Evolutionary conservation across 768 basidiomycete genomes (phyloP).

Genomic region (Epithele typhae): DNA sequence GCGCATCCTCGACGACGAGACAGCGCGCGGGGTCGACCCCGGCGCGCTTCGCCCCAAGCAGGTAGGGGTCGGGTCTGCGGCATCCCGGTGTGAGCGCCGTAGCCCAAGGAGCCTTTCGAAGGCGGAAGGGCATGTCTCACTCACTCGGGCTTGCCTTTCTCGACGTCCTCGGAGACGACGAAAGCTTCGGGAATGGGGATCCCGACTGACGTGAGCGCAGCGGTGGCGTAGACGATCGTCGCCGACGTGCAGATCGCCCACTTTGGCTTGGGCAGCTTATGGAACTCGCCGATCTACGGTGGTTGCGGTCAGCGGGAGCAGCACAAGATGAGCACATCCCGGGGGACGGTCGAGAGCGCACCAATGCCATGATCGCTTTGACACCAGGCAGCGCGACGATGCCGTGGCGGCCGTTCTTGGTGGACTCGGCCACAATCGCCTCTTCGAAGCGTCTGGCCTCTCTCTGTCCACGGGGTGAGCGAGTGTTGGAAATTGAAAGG

Average conservation of each 20-base stretch:
- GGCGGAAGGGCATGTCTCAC: slow-evolving; percentile 18
- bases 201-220: slow-evolving; percentile 62
- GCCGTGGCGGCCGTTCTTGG: slow-evolving; percentile 48
- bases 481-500: too few relatives aligned
- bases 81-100: too few relatives aligned
- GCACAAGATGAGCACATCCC: too few relatives aligned
- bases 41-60: slow-evolving; percentile 74
- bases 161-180: slow-evolving; percentile 81
- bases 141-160: slow-evolving; percentile 75
- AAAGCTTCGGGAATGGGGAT: slow-evolving; percentile 71
- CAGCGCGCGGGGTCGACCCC: slow-evolving; percentile 61
- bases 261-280: slow-evolving; percentile 47
- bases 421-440: slow-evolving; percentile 65
- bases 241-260: slow-evolving; percentile 93
- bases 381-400: slow-evolving; percentile 78
- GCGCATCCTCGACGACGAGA: slow-evolving; percentile 92
- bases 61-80: slow-evolving; percentile 80
- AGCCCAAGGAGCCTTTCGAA: background rate
- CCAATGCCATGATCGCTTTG: slow-evolving; percentile 50
- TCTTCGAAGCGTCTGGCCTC: slow-evolving; percentile 78
- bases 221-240: slow-evolving; percentile 67
- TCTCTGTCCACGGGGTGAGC: slow-evolving; percentile 39
- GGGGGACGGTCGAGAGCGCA: slow-evolving; percentile 25
- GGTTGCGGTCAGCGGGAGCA: too few relatives aligned
- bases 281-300: slow-evolving; percentile 13